Base-by-base conservation (phyloP, 805 yeast species). In the Candida hispaniensis region DNA sequence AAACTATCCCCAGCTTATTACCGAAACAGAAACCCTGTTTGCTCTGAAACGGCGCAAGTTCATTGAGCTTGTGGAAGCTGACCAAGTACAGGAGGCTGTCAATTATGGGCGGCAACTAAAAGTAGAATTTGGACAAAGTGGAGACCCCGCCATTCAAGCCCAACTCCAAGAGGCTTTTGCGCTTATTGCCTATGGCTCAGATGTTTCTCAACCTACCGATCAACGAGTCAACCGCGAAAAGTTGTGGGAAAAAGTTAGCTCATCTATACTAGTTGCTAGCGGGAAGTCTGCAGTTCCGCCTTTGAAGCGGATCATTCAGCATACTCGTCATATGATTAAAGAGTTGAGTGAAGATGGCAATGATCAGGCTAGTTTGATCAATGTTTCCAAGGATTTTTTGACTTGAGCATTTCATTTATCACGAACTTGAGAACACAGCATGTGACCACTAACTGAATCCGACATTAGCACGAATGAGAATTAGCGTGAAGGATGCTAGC, bases 151-250 rank as follows among this genome's bases (percentile, higher is more conserved):
- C n/a, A 58, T 60, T 24, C 57, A 54, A 18, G 52, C 55, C 6
- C 55, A 57, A 40, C 46, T 75, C 18, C 57, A 61, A 23, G 66
- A 67, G 26, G 57, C 73, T 0, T 68, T 71, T 6, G 58, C 71
- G 3, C 50, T 75, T 17, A 48, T 74, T 28, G 74, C 77, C 3
- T 73, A 65, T 42, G 56, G 56, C 16, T 48, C 47, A 7, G 52
- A 53, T 7, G 50, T 62, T 11, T 18, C 17, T 13, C 23, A 13
- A 19, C 28, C 23, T 21, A 26, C 18, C 5, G 36, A 32, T 18
- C 23, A 27, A 8, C 28, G 16, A 21, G 24, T 23, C 22, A 23
- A 27, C 3, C 36, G 36, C 1, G 44, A 46, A 2, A 60, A 60
- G 30, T 42, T 64, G 16, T 56, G 63, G 25, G 70, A 68, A 41